These are phyloP conservation scores for Endoconidiophora laricicola DNA, from an alignment of 2,329 filamentous ascomycete genomes.

Conservation along the genomic window DNA sequence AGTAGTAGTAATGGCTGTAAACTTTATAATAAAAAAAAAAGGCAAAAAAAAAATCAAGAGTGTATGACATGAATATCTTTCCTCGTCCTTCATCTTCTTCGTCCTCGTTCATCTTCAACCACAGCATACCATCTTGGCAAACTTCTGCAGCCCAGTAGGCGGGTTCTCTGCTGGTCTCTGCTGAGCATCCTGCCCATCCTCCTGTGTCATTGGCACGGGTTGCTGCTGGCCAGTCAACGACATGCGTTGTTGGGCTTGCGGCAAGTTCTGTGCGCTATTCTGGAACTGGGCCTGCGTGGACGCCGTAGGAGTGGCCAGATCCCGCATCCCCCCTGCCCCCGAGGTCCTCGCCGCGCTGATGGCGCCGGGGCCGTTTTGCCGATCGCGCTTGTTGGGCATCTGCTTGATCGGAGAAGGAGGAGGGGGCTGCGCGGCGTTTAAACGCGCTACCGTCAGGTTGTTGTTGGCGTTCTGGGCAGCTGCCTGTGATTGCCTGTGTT, in stretches of 20 bases:
- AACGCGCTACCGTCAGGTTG: conserved; percentile 65
- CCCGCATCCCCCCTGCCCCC: conserved; percentile 54
- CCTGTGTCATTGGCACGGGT: conserved; percentile 46
- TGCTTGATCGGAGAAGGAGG: conserved; percentile 71
- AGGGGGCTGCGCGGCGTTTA: conserved; percentile 86
- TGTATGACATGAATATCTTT: conserved; percentile 4
- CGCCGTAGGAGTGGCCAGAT: conserved; percentile 68
- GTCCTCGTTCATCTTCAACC: conserved; percentile 35
- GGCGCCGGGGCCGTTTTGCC: conserved; percentile 62
- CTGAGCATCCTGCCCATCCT: conserved; percentile 20
- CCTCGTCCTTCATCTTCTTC: neutral
- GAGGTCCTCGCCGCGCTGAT: conserved; percentile 61
- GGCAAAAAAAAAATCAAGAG: conserved; percentile 11
- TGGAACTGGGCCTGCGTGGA: conserved; percentile 95
- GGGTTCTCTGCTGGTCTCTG: conserved; percentile 8
- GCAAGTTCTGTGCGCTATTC: conserved; percentile 79
- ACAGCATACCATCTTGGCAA: conserved; percentile 87
- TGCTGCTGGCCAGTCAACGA: conserved; percentile 38
- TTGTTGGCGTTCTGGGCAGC: conserved; percentile 30
- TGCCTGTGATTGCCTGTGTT: conserved; percentile 68
- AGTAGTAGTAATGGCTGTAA: neutral
- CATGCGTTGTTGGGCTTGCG: conserved; percentile 31
- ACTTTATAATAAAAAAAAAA: conserved; percentile 16
- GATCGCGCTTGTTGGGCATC: conserved; percentile 57
- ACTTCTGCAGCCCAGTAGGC: conserved; percentile 72